A percentile compares a stretch with the other conserved stretches of the same genome.
phyloP scores from a whole-genome alignment of 176 grass and related monocot species.

The Phragmites australis region DNA sequence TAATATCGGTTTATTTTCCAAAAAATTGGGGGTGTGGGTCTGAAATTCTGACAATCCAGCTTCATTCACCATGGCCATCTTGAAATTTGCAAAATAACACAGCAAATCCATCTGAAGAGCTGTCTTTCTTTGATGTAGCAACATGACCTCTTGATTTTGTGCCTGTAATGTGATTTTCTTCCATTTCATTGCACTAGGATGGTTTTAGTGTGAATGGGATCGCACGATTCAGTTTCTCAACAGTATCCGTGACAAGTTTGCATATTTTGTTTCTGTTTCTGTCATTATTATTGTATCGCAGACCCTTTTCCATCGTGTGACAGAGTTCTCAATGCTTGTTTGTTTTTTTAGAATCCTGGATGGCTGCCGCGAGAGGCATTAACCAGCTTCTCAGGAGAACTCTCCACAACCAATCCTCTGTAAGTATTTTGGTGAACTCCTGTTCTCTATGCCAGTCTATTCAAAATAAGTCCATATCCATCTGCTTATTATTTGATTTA shows the following conservation, averaged over 20 bases:
- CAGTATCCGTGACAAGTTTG: background rate
- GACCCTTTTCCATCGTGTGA: background rate
- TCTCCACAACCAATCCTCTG: constrained; percentile 59
- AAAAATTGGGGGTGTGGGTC: background rate
- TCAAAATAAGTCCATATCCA: background rate
- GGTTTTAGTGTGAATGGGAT: background rate
- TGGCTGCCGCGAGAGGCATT: constrained; percentile 68
- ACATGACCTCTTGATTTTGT: background rate
- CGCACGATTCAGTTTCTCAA: background rate
- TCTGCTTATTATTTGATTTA: background rate
- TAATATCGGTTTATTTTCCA: background rate
- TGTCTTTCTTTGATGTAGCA: background rate
- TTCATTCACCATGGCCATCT: background rate
- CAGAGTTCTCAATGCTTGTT: background rate
- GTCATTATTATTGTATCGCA: background rate
- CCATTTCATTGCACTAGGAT: background rate
- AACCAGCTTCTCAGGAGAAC: constrained; percentile 74
- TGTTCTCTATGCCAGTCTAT: background rate
- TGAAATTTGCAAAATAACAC: background rate
- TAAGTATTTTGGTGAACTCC: constrained; percentile 40
- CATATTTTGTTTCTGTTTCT: background rate
- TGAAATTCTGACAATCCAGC: background rate
- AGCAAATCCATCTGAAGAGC: background rate
- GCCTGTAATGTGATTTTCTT: background rate
- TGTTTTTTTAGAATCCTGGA: constrained; percentile 37